Conservation (phyloP, 179 eudicot species). For the Amaranthus tricolor region DNA sequence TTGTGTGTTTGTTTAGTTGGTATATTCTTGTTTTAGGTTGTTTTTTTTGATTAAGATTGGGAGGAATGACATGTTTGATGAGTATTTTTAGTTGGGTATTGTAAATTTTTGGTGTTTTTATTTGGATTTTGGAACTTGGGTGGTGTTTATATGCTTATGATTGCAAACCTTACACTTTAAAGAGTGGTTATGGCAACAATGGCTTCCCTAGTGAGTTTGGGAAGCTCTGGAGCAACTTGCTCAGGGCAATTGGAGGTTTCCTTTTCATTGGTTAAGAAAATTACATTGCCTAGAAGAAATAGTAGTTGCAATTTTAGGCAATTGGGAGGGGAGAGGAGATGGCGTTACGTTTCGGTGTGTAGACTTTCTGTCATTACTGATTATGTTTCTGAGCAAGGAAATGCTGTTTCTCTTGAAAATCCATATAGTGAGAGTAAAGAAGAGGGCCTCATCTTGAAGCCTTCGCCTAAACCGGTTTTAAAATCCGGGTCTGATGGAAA, state of each 20-base stretch:
- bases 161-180: constrained; percentile 13
- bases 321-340: constrained; percentile 51
- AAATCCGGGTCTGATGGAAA: constrained; percentile 45
- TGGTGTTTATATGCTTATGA: constrained; percentile 31
- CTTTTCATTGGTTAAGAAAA: constrained; percentile 48
- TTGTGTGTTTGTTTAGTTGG: neutral
- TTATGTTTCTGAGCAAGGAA: constrained; percentile 68
- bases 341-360: constrained; percentile 73
- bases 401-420: constrained; percentile 61
- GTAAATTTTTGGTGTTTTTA: constrained; percentile 21
- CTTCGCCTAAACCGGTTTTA: constrained; percentile 68
- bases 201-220: constrained; percentile 89
- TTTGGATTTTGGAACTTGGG: neutral
- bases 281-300: constrained; percentile 47
- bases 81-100: constrained; percentile 15
- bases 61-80: constrained; percentile 6
- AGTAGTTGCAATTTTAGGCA: constrained; percentile 44
- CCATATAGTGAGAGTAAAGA: constrained; percentile 57
- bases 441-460: constrained; percentile 59
- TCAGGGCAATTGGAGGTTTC: constrained; percentile 55
- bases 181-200: constrained; percentile 56
- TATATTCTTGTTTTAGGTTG: neutral
- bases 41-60: neutral
- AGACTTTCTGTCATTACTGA: constrained; percentile 71
- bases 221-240: constrained; percentile 55